A percentile compares a stretch with the other conserved stretches of the same genome.
phyloP scores from a whole-genome alignment of 2,329 filamentous ascomycete species.

The Colletotrichum acutatum region DNA sequence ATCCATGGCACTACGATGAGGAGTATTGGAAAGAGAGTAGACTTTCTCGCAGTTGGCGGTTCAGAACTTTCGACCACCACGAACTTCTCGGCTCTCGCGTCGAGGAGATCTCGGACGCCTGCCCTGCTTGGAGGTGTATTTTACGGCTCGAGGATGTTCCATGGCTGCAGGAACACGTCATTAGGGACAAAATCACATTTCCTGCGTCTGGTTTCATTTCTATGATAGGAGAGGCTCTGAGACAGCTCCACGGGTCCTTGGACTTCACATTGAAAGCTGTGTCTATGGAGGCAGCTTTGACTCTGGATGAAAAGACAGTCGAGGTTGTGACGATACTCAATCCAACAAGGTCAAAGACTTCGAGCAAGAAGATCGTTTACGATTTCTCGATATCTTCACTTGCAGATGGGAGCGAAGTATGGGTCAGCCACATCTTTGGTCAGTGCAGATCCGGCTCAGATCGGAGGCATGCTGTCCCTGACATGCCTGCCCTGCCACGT shows the following conservation, averaged over 20 bases:
- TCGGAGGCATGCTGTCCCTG: neutral
- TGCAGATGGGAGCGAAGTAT: conserved; percentile 33
- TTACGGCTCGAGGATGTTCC: conserved; percentile 20
- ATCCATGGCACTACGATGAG: conserved; percentile 23
- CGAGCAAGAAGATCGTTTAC: conserved; percentile 42
- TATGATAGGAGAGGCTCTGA: conserved; percentile 27
- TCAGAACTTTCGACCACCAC: conserved; percentile 13
- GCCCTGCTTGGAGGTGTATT: conserved; percentile 26
- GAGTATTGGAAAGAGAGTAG: conserved; percentile 24
- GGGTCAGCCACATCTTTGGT: conserved; percentile 18
- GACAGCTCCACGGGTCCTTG: conserved; percentile 12
- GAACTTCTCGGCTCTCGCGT: conserved; percentile 27
- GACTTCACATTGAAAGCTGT: conserved; percentile 44
- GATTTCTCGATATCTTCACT: conserved; percentile 46
- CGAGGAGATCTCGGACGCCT: conserved; percentile 17
- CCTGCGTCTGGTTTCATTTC: conserved; percentile 23
- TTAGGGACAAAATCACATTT: conserved; percentile 3
- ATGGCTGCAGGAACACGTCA: conserved; percentile 21
- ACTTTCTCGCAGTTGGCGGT: conserved; percentile 19
- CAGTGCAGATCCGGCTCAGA: conserved; percentile 5
- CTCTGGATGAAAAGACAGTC: conserved; percentile 40
- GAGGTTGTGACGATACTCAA: conserved; percentile 48
- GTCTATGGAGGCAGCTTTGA: conserved; percentile 43
- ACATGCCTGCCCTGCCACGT: conserved; percentile 32
- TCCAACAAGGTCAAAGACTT: conserved; percentile 39